Base-by-base conservation (phyloP, 1,284 basidiomycete species). In the Cryptococcus sp. region DNA sequence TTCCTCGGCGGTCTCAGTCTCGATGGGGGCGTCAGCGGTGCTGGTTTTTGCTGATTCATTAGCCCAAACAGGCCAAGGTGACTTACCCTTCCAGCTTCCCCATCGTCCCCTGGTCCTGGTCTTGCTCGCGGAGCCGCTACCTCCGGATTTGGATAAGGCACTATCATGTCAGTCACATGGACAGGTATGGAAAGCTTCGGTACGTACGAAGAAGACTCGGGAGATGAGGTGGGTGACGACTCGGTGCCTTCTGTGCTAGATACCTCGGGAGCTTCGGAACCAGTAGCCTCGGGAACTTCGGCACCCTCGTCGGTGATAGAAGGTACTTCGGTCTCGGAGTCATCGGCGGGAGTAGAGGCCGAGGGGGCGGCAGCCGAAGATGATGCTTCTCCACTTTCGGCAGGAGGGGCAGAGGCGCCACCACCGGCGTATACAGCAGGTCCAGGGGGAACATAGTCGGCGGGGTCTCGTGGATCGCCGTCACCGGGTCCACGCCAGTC, bases 371-470 rank as follows among this genome's bases (percentile, higher is more conserved):
- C 18, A 7, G 41, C 19, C 4, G 41, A 22, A 5, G 41, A 19
- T 19, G 41, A 43, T 4, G 41, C 10, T 3, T 16, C n/a, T 7
- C 16, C 21, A 23, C n/a, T 5, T 16, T 16, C 21, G 21, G 41
- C 19, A 16, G 14, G 14, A 19, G 16, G 16, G 14, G 36, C 18
- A 7, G 36, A 39, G 7, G 36, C 36, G 22, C 39, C 41, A 14
- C 41, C 23, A 9, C 41, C 21, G 19, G 13, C 21, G 24, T 51
- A 58, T 44, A 61, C 59, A 14, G 59, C 48, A 10, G 54, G 49
- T 19, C 59, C 59, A 22, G 59, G 59, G 37, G 54, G 46, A 23
- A 61, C 56, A 34, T 55, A 61, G 7, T 23, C 36, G 11, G 49
- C 36, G 34, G 53, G 32, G 45, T 58, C 46, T 23, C 21, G n/a